A percentile compares a stretch with the other conserved stretches of the same genome.
Conservation (phyloP, 495 filamentous ascomycete species). For the Aspergillus wentii region DNA sequence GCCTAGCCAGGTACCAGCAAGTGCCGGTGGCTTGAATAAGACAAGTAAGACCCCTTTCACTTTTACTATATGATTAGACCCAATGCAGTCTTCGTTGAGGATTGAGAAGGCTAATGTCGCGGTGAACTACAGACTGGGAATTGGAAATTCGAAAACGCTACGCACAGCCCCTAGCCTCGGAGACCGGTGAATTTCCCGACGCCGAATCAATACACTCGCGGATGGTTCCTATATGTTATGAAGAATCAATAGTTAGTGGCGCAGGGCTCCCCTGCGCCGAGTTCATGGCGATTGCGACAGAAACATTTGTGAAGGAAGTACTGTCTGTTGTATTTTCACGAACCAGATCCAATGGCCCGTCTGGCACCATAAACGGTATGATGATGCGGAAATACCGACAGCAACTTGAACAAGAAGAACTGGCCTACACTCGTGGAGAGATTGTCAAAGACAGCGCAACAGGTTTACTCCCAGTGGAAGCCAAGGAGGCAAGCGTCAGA, state of each 20-base stretch:
- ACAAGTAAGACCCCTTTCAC: slow-evolving; percentile 65
- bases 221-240: slow-evolving; percentile 93
- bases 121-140: slow-evolving; percentile 61
- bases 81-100: background rate
- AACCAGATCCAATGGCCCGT: slow-evolving; percentile 74
- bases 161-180: slow-evolving; percentile 75
- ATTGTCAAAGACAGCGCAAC: slow-evolving; percentile 57
- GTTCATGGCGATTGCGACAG: slow-evolving; percentile 85
- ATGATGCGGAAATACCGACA: slow-evolving; percentile 73
- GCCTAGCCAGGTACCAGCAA: slow-evolving; percentile 71
- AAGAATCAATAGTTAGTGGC: slow-evolving; percentile 75
- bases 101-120: slow-evolving; percentile 14
- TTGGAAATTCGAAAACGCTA: slow-evolving; percentile 92
- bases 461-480: slow-evolving; percentile 72
- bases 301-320: slow-evolving; percentile 88
- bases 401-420: slow-evolving; percentile 69
- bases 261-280: slow-evolving; percentile 67
- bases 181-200: slow-evolving; percentile 93
- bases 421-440: slow-evolving; percentile 60
- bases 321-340: slow-evolving; percentile 72
- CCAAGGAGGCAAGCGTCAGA: slow-evolving; percentile 61
- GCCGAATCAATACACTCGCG: slow-evolving; percentile 69
- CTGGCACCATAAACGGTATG: slow-evolving; percentile 62
- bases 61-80: too few species aligned
- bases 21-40: slow-evolving; percentile 76